phyloP scores from a whole-genome alignment of 176 grass and related monocot species.

The Aegilops sharonensis region DNA sequence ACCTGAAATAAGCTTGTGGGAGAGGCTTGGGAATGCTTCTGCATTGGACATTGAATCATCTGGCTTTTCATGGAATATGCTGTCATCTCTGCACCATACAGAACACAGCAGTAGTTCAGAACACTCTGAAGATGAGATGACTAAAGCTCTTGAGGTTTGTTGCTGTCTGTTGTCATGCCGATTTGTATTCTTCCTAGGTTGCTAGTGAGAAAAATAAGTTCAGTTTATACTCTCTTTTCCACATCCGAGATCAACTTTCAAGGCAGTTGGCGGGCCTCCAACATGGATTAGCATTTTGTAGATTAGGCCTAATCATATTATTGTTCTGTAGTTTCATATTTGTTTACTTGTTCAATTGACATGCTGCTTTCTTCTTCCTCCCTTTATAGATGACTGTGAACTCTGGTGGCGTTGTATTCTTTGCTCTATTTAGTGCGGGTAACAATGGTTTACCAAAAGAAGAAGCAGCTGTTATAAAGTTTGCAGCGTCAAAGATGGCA shows the following conservation, averaged over 20 bases:
- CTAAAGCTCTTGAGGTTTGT: slow-evolving; percentile 84
- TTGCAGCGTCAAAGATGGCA: slow-evolving; percentile 86
- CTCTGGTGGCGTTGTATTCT: slow-evolving; percentile 96
- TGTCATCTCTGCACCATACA: slow-evolving; percentile 89
- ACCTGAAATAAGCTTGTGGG: slow-evolving; percentile 84
- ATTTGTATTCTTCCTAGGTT: slow-evolving; percentile 21
- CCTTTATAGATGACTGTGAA: slow-evolving; percentile 76
- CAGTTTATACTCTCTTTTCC: not conserved
- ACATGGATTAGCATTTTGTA: not conserved
- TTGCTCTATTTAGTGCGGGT: slow-evolving; percentile 69
- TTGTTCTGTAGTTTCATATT: not conserved
- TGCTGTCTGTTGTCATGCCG: not conserved
- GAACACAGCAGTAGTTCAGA: slow-evolving; percentile 74
- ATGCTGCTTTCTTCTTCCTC: slow-evolving; percentile 10
- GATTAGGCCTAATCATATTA: slow-evolving; percentile 13
- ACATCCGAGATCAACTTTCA: not conserved
- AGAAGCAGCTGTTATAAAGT: slow-evolving; percentile 89
- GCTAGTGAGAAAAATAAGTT: slow-evolving; percentile 9
- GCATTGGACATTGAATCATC: slow-evolving; percentile 67
- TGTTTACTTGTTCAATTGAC: not conserved
- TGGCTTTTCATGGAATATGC: slow-evolving; percentile 72
- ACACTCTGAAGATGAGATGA: slow-evolving; percentile 88
- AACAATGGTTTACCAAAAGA: slow-evolving; percentile 44
- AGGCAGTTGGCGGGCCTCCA: not conserved
- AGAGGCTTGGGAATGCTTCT: slow-evolving; percentile 70